These are phyloP conservation scores for Leccinum solheimii DNA, from an alignment of 1,284 basidiomycete species.

Conservation along the genomic window DNA sequence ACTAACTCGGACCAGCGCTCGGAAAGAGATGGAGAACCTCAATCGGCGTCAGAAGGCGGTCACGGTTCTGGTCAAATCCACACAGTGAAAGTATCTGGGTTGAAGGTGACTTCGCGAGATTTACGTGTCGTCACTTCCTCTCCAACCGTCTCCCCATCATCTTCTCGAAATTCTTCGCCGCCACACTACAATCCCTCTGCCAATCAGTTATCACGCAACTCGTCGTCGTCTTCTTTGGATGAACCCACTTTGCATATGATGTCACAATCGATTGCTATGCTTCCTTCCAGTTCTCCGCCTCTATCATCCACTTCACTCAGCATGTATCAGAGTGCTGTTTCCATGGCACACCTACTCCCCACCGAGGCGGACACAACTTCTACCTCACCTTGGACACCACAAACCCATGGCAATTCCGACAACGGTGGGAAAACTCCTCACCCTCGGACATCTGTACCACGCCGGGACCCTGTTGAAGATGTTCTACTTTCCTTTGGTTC, in stretches of 20 bases:
- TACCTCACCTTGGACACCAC: neutral
- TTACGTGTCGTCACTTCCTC: conserved; percentile 34
- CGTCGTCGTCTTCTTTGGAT: conserved; percentile 53
- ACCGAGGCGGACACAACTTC: conserved; percentile 1
- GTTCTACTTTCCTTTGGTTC: conserved; percentile 56
- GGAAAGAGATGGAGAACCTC: conserved; percentile 11
- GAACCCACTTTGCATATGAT: conserved; percentile 66
- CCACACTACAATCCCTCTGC: conserved; percentile 35
- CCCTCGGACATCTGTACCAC: conserved; percentile 13
- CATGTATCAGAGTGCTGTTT: conserved; percentile 76
- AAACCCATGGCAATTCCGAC: neutral
- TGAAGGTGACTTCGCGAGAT: conserved; percentile 47
- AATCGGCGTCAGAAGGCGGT: conserved; percentile 32
- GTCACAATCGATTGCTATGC: conserved; percentile 70
- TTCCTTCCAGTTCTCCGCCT: conserved; percentile 50
- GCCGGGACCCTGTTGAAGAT: conserved; percentile 37
- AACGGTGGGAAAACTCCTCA: conserved; percentile 1
- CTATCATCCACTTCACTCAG: conserved; percentile 51
- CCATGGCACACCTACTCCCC: conserved; percentile 35
- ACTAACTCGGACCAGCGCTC: conserved; percentile 30
- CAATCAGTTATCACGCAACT: conserved; percentile 41
- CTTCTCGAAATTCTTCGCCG: conserved; percentile 12
- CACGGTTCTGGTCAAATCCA: conserved; percentile 32
- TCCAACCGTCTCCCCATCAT: conserved; percentile 11
- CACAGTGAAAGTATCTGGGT: conserved; percentile 51